Evolutionary conservation across 352 stramenopile species (phyloP), one percentile per base, ranked within the genome.

Genomic region (Phytophthora boehmeriae): DNA sequence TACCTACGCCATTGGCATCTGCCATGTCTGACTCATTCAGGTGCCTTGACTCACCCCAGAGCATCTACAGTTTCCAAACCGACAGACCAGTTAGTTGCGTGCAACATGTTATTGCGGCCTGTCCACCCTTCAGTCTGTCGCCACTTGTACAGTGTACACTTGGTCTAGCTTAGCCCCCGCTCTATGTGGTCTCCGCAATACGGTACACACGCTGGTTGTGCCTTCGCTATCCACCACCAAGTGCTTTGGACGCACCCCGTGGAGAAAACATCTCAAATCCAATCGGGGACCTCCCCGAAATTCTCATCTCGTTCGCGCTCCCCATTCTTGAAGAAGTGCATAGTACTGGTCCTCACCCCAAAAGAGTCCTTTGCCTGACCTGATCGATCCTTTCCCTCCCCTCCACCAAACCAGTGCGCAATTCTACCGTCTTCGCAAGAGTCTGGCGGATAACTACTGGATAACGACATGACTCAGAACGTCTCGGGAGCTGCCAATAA

Each of bases 381-480:
- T 30, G 25, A 6, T 6, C 3, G 3, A 8, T 30, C 25, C 25
- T 30, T 6, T 46, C 36, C 32, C 49, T 48, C 38, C n/a, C 17
- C 34, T 46, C 43, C 23, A 45, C 45, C 30, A 34, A 23, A 20
- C 57, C 23, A 47, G 47, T 47, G 28, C 16, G 54, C 30, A 49
- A 43, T 41, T n/a, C 27, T 20, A 38, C 49, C 38, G 2, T n/a
- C 13, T 38, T 45, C 19, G 25, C 27, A 22, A n/a, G 13, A 20
- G 34, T 5, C 8, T 44, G 44, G 14, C 34, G 20, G 47, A 44
- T 35, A 9, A 45, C n/a, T n/a, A n/a, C n/a, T n/a, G n/a, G n/a
- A n/a, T n/a, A 13, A 23, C 38, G 17, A n/a, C 30, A 72, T 72
- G 58, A 68, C 39, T 60, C 51, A 72, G 20, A 68, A 68, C 46